Conservation (phyloP, 2,329 filamentous ascomycete genomes). For the Diplodia scrobiculata region DNA sequence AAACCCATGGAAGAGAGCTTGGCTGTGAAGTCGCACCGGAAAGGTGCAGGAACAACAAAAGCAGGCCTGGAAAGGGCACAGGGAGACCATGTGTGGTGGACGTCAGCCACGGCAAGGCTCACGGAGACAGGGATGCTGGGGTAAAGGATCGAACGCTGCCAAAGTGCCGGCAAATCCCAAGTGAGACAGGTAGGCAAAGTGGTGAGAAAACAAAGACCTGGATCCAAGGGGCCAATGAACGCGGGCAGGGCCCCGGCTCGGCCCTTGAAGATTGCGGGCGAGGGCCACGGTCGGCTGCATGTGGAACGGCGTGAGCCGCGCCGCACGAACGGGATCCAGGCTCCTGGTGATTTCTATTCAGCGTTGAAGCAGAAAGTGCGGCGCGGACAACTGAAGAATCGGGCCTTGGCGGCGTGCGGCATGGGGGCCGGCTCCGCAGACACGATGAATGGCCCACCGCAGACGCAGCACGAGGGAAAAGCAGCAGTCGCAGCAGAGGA, state of each 20-base stretch:
- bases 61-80: neutral
- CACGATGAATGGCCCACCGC: conserved; percentile 3
- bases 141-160: neutral
- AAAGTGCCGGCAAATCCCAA: neutral
- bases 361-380: neutral
- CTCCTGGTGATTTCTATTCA: neutral
- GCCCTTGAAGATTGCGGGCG: conserved; percentile 20
- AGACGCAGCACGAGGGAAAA: neutral
- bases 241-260: conserved; percentile 4
- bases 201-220: conserved; percentile 18
- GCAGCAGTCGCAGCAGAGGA: neutral
- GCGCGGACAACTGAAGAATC: neutral
- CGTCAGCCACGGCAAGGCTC: neutral
- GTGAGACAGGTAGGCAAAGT: conserved; percentile 17
- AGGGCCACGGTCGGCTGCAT: conserved; percentile 1
- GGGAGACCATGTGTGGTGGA: neutral
- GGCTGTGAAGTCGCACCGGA: conserved; percentile 2
- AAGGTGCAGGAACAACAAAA: neutral
- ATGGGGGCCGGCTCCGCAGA: conserved; percentile 2
- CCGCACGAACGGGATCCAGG: neutral
- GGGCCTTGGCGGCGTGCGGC: neutral
- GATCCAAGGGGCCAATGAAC: neutral
- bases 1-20: neutral
- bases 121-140: neutral
- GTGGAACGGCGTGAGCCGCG: neutral